Percentiles rank a stretch among this genome's conserved stretches.
Conservation (phyloP, 129 eudicot species). For the Centella asiatica region DNA sequence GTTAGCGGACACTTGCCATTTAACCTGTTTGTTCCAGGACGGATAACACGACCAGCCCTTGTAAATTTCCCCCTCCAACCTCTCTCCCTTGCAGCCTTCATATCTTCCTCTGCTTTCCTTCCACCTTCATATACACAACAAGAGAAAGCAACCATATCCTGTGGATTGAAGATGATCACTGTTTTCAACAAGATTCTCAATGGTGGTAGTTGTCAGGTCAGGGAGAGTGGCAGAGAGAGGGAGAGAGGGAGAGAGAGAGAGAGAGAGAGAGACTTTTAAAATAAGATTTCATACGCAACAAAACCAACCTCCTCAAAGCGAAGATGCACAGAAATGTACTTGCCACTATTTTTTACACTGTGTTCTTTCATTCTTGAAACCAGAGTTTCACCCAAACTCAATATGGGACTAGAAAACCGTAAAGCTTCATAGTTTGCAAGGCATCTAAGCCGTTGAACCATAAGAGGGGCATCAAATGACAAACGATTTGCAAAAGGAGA, state of each 20-base stretch:
- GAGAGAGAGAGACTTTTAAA: neutral
- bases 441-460: constrained; percentile 85
- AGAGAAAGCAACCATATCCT: constrained; percentile 99
- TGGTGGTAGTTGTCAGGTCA: no score
- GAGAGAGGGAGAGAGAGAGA: neutral
- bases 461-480: constrained; percentile 92
- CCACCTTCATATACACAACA: constrained; percentile 96
- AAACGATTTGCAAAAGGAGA: constrained; percentile 98
- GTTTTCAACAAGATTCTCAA: constrained; percentile 7
- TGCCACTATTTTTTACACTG: constrained; percentile 70
- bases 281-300: neutral
- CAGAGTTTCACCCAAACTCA: constrained; percentile 50
- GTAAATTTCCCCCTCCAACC: constrained; percentile 98
- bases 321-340: constrained; percentile 94
- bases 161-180: constrained; percentile 16
- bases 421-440: constrained; percentile 95
- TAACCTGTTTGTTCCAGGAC: constrained; percentile 78
- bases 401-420: constrained; percentile 68
- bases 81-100: constrained; percentile 96
- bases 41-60: constrained; percentile 82
- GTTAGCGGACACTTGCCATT: constrained; percentile 95
- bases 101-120: constrained; percentile 56
- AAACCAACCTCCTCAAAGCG: constrained; percentile 91
- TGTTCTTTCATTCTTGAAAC: constrained; percentile 82
- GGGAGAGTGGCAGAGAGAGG: constrained; percentile 1